These are phyloP conservation scores for Macrocybe gigantea DNA, from an alignment of 768 basidiomycete genomes.

Conservation along the genomic window DNA sequence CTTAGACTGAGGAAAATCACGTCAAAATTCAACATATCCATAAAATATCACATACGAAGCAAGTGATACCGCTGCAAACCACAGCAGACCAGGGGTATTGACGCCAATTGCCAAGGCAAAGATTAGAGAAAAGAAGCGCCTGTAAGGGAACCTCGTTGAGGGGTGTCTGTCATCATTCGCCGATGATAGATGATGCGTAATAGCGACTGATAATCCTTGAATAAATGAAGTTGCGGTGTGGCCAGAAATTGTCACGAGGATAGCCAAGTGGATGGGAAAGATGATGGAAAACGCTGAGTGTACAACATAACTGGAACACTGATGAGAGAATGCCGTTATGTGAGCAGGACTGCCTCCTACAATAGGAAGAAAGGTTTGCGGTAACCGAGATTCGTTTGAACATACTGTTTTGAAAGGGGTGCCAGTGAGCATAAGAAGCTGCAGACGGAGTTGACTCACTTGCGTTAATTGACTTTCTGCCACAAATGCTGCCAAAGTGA, in stretches of 20 bases:
- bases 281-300: conserved; percentile 77
- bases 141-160: conserved; percentile 29
- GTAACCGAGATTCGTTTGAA: conserved; percentile 72
- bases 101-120: conserved; percentile 48
- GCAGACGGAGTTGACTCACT: conserved; percentile 32
- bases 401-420: conserved; percentile 44
- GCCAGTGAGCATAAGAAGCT: neutral
- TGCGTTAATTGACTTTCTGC: conserved; percentile 72
- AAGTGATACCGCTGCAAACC: conserved; percentile 69
- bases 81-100: conserved; percentile 60
- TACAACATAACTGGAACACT: conserved; percentile 63
- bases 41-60: conserved; percentile 54
- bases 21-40: neutral
- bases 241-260: conserved; percentile 47
- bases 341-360: conserved; percentile 34
- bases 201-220: conserved; percentile 43
- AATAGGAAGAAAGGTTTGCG: conserved; percentile 87
- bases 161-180: conserved; percentile 15
- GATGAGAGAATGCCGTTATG: neutral
- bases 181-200: conserved; percentile 40
- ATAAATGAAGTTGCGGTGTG: conserved; percentile 44
- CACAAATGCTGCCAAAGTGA: conserved; percentile 67
- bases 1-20: conserved; percentile 45
- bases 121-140: conserved; percentile 31
- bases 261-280: conserved; percentile 77